phyloP scores from a whole-genome alignment of 2,329 filamentous ascomycete species.

The Cercospora berteroae region DNA sequence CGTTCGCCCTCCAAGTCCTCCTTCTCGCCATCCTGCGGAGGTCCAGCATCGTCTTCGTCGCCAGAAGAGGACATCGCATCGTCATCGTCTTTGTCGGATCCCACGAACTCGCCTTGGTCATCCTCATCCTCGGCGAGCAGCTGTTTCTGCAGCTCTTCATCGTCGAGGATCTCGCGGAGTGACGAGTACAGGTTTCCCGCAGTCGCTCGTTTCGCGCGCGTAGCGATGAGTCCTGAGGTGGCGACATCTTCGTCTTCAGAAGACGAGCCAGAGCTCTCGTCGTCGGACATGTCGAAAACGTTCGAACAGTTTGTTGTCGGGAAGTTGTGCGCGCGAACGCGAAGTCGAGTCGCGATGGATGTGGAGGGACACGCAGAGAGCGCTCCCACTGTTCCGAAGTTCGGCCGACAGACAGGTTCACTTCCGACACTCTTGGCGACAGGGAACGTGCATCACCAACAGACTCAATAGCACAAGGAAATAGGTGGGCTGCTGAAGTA shows the following conservation, averaged over 20 bases:
- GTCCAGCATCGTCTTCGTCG: slow-evolving; percentile 69
- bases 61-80: slow-evolving; percentile 86
- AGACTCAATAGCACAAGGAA: not conserved
- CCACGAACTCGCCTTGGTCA: slow-evolving; percentile 44
- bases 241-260: slow-evolving; percentile 31
- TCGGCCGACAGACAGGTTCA: not conserved
- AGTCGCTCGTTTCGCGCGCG: slow-evolving; percentile 72
- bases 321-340: not conserved
- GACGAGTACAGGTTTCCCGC: slow-evolving; percentile 81
- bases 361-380: not conserved
- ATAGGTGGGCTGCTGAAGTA: not conserved
- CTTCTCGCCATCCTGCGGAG: slow-evolving; percentile 42
- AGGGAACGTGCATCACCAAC: not conserved
- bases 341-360: slow-evolving; percentile 5
- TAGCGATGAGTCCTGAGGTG: slow-evolving; percentile 61
- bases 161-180: slow-evolving; percentile 62
- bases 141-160: slow-evolving; percentile 44
- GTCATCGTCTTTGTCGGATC: slow-evolving; percentile 49
- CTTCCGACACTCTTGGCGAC: not conserved
- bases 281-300: slow-evolving; percentile 25
- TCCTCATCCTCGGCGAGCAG: slow-evolving; percentile 53
- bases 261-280: slow-evolving; percentile 23
- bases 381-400: not conserved
- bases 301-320: not conserved
- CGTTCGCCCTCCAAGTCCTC: slow-evolving; percentile 84